Percentiles rank a stretch among this genome's conserved stretches.
These are phyloP conservation scores for Talaromyces nanjingensis DNA, from an alignment of 495 filamentous ascomycete species.

Conservation along the genomic window DNA sequence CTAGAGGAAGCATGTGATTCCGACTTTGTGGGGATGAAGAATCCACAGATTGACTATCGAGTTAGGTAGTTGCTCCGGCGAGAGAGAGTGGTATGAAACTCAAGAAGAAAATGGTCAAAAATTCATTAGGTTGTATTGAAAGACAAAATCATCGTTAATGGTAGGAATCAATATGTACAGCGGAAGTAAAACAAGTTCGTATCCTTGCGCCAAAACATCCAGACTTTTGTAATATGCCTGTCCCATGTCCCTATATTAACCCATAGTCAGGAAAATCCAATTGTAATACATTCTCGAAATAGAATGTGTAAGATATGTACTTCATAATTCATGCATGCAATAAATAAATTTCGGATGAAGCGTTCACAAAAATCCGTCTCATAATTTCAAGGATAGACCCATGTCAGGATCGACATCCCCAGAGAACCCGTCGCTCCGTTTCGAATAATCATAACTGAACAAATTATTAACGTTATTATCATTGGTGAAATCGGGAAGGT, in stretches of 20 bases:
- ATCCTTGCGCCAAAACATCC: background rate
- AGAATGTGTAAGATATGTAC: background rate
- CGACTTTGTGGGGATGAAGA: background rate
- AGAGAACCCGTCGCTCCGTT: background rate
- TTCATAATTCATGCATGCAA: background rate
- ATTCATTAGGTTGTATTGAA: background rate
- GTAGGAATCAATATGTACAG: background rate
- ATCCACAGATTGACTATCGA: background rate
- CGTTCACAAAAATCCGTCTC: background rate
- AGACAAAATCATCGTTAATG: background rate
- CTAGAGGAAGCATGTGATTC: background rate
- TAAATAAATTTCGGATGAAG: background rate
- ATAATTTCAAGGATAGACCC: conserved; percentile 2
- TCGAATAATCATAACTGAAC: background rate
- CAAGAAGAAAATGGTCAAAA: background rate
- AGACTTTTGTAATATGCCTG: conserved; percentile 4
- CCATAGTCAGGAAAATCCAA: background rate
- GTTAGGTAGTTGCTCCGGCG: background rate
- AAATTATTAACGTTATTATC: background rate
- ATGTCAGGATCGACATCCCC: conserved; percentile 5
- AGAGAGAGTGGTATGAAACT: background rate
- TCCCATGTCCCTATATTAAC: background rate
- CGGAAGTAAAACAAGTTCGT: background rate
- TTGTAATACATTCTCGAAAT: conserved; percentile 6
- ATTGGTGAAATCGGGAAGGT: background rate